Evolutionary conservation across 768 basidiomycete genomes (phyloP).

Genomic region (Asterophora parasitica): DNA sequence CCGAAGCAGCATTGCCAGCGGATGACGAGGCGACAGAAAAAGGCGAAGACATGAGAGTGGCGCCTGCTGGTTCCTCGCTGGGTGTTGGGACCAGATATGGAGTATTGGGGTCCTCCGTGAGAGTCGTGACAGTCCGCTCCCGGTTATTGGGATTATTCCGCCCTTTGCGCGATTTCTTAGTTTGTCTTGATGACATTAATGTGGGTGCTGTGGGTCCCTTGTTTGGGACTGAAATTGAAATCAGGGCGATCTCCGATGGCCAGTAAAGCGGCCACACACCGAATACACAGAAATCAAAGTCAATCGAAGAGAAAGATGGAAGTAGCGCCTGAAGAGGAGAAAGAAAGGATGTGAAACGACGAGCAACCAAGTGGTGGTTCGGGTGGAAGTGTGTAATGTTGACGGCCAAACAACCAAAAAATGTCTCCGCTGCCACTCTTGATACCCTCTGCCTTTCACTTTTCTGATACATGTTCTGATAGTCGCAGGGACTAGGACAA

Average conservation of each 20-base stretch:
- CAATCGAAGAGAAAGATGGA: neutral
- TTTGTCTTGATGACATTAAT: constrained; percentile 60
- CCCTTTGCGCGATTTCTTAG: constrained; percentile 55
- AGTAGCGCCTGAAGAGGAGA: neutral
- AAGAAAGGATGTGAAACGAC: neutral
- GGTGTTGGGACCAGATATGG: constrained; percentile 47
- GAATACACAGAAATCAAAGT: neutral
- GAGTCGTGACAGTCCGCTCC: constrained; percentile 65
- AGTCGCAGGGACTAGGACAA: no score
- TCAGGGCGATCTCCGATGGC: constrained; percentile 18
- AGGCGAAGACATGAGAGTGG: constrained; percentile 32
- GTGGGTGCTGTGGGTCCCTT: constrained; percentile 19
- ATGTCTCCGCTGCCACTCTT: neutral
- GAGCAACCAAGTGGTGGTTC: no score
- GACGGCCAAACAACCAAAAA: constrained; percentile 12
- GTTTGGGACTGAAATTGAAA: constrained; percentile 17
- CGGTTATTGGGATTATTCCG: constrained; percentile 50
- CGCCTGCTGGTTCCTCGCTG: constrained; percentile 43
- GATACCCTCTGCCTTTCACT: no score
- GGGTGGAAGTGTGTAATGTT: constrained; percentile 1
- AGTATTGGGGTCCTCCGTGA: constrained; percentile 55
- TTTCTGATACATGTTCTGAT: no score
- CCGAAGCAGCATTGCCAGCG: constrained; percentile 21
- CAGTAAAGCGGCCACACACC: constrained; percentile 3
- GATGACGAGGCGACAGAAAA: constrained; percentile 33